Evolutionary conservation across 2,329 filamentous ascomycete genomes (phyloP).

Genomic region (Mycosphaerella sp.): DNA sequence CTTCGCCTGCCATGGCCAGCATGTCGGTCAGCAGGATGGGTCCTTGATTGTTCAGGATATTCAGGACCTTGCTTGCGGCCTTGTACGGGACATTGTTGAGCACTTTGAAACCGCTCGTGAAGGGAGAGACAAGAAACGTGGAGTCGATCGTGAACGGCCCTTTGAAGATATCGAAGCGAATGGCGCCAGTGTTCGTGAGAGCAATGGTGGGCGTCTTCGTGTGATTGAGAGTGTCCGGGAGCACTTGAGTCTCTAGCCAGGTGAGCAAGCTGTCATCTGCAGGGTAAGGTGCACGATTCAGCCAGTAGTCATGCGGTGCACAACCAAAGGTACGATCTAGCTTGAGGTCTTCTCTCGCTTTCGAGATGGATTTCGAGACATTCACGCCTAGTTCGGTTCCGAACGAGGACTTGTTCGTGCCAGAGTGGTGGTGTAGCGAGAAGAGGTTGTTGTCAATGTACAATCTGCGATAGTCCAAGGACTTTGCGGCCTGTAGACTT

Average conservation of each 20-base stretch:
- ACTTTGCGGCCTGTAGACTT: conserved; percentile 31
- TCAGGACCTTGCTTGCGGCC: conserved; percentile 62
- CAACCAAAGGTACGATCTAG: conserved; percentile 77
- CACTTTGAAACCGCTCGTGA: conserved; percentile 69
- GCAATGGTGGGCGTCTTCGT: conserved; percentile 57
- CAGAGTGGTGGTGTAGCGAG: conserved; percentile 75
- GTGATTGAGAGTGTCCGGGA: conserved; percentile 50
- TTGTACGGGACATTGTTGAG: conserved; percentile 75
- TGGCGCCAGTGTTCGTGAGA: conserved; percentile 80
- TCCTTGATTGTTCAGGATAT: conserved; percentile 52
- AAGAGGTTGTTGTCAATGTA: conserved; percentile 95
- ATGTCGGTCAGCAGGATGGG: conserved; percentile 40
- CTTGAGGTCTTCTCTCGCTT: conserved; percentile 61
- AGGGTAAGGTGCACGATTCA: conserved; percentile 70
- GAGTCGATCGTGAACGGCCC: conserved; percentile 84
- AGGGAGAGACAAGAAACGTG: conserved; percentile 81
- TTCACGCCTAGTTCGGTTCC: conserved; percentile 66
- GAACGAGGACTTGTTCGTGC: conserved; percentile 65
- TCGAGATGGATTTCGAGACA: conserved; percentile 62
- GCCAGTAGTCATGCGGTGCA: conserved; percentile 72
- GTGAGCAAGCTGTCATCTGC: conserved; percentile 69
- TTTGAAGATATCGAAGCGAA: conserved; percentile 94
- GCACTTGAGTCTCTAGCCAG: conserved; percentile 68
- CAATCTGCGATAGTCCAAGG: conserved; percentile 61
- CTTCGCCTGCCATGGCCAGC: conserved; percentile 14